phyloP scores from a whole-genome alignment of 345 rosid genomes.

The Melastoma malabathricum region DNA sequence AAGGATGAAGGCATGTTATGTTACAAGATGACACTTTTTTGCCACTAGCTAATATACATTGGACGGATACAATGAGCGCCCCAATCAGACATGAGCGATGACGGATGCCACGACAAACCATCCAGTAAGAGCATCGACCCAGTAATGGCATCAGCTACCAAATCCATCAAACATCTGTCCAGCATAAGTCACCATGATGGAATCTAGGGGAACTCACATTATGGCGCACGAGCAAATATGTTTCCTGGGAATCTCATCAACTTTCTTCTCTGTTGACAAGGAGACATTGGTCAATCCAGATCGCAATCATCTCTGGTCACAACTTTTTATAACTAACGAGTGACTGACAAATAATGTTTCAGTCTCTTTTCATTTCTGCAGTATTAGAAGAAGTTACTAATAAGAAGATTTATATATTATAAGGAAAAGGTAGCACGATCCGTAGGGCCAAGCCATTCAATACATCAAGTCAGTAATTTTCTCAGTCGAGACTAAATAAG shows the following conservation, averaged over 20 bases:
- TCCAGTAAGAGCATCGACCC: conserved; percentile 17
- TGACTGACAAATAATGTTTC: too few relatives aligned
- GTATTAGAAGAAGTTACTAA: too few relatives aligned
- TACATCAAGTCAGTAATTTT: too few relatives aligned
- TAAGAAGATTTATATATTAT: too few relatives aligned
- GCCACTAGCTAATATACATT: conserved; percentile 17
- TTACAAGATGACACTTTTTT: conserved; percentile 11
- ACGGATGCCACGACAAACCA: conserved; percentile 17
- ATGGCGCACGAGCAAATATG: conserved; percentile 76
- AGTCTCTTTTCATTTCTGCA: too few relatives aligned
- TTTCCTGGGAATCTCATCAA: conserved; percentile 46
- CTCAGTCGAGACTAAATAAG: too few relatives aligned
- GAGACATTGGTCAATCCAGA: background rate
- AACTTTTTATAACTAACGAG: too few relatives aligned
- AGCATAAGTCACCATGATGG: conserved; percentile 8
- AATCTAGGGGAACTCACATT: conserved; percentile 20
- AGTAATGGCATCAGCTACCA: conserved; percentile 9
- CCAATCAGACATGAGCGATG: conserved; percentile 12
- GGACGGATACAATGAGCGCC: conserved; percentile 18
- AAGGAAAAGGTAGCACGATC: too few relatives aligned
- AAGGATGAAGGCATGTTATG: conserved; percentile 5
- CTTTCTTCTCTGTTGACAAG: conserved; percentile 51
- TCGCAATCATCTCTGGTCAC: too few relatives aligned
- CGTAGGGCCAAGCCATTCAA: too few relatives aligned
- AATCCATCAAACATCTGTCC: conserved; percentile 2